These are phyloP conservation scores for Microsporum canis DNA, from an alignment of 2,329 filamentous ascomycete genomes.

Conservation along the genomic window DNA sequence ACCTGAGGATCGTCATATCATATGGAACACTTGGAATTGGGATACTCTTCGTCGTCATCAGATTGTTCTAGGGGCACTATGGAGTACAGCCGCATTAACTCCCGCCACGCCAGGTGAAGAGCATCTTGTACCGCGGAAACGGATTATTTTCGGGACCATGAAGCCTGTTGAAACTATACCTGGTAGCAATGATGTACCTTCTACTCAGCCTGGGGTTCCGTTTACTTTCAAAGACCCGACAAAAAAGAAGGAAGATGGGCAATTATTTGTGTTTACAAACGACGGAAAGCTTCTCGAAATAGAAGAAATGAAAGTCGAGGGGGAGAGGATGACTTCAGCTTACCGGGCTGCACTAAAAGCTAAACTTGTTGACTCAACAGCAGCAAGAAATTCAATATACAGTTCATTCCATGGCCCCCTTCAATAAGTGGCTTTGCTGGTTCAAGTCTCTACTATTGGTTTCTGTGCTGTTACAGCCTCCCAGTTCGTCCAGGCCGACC, in stretches of 20 bases:
- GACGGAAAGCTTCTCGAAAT: slow-evolving; percentile 29
- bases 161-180: slow-evolving; percentile 23
- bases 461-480: background rate
- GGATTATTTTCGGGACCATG: slow-evolving; percentile 29
- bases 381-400: slow-evolving; percentile 18
- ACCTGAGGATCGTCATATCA: slow-evolving; percentile 50
- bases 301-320: slow-evolving; percentile 32
- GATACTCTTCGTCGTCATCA: slow-evolving; percentile 45
- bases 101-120: background rate
- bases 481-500: background rate
- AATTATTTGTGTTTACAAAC: slow-evolving; percentile 28
- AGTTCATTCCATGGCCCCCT: slow-evolving; percentile 28
- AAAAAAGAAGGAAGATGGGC: slow-evolving; percentile 15
- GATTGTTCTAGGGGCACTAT: slow-evolving; percentile 54
- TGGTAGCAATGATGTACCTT: slow-evolving; percentile 19
- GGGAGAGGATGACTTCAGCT: slow-evolving; percentile 25
- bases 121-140: slow-evolving; percentile 20
- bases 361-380: slow-evolving; percentile 26
- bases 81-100: slow-evolving; percentile 38
- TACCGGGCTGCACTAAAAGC: slow-evolving; percentile 31
- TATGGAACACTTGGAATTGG: slow-evolving; percentile 47
- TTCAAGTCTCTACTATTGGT: background rate
- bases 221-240: slow-evolving; percentile 21
- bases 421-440: slow-evolving; percentile 13
- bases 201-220: slow-evolving; percentile 27